These are phyloP conservation scores for Leccinum griseonigrum DNA, from an alignment of 1,284 basidiomycete genomes.

Conservation along the genomic window DNA sequence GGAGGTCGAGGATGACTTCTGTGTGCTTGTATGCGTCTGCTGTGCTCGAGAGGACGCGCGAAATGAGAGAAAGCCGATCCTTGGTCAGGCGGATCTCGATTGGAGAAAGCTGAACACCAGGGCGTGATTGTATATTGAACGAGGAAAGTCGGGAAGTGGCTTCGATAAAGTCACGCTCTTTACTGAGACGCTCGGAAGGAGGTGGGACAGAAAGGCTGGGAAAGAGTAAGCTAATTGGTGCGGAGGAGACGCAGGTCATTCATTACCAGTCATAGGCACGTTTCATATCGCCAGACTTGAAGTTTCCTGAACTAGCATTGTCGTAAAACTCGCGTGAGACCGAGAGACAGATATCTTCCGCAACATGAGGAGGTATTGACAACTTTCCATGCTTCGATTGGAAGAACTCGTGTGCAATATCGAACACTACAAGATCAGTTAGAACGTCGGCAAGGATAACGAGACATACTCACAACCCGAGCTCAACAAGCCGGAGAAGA, in stretches of 20 bases:
- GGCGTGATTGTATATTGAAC: slow-evolving; percentile 74
- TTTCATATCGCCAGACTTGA: slow-evolving; percentile 92
- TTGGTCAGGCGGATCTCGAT: slow-evolving; percentile 88
- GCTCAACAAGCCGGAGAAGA: slow-evolving; percentile 80
- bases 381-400: slow-evolving; percentile 51
- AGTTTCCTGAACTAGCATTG: slow-evolving; percentile 88
- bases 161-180: slow-evolving; percentile 90
- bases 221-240: slow-evolving; percentile 12
- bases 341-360: slow-evolving; percentile 79
- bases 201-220: slow-evolving; percentile 72
- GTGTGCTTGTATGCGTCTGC: slow-evolving; percentile 85
- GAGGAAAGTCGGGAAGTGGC: slow-evolving; percentile 86
- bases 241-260: neutral
- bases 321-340: slow-evolving; percentile 90
- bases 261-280: slow-evolving; percentile 90
- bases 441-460: slow-evolving; percentile 9
- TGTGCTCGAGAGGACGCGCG: slow-evolving; percentile 78
- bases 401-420: slow-evolving; percentile 70
- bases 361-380: slow-evolving; percentile 46
- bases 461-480: slow-evolving; percentile 76
- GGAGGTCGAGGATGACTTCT: slow-evolving; percentile 86
- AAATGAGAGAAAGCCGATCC: slow-evolving; percentile 80
- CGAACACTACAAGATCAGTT: slow-evolving; percentile 58
- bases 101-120: slow-evolving; percentile 78
- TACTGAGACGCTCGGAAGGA: slow-evolving; percentile 57